Evolutionary conservation across 2,329 filamentous ascomycete species (phyloP).

Genomic region (Xylariales sp.): DNA sequence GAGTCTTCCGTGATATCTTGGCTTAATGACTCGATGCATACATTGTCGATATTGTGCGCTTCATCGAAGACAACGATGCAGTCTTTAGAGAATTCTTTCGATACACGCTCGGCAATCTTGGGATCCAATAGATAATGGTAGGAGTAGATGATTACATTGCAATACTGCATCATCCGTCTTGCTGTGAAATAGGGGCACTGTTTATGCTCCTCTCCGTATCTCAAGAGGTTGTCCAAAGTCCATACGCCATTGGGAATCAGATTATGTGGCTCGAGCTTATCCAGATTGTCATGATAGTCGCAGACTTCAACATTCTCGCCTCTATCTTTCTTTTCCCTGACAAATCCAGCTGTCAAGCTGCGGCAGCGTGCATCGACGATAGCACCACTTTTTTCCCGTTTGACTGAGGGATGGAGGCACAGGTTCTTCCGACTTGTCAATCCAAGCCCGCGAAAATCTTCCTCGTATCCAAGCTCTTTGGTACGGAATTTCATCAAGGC

Average conservation of each 20-base stretch:
- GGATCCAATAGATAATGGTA: slow-evolving; percentile 98
- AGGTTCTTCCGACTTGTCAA: slow-evolving; percentile 96
- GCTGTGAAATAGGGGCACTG: slow-evolving; percentile 98
- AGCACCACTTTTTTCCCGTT: slow-evolving; percentile 89
- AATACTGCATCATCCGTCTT: slow-evolving; percentile 97
- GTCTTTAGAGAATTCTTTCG: slow-evolving; percentile 93
- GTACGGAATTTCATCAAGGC: slow-evolving; percentile 92
- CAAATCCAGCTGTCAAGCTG: slow-evolving; percentile 91
- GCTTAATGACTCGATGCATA: slow-evolving; percentile 95
- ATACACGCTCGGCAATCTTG: slow-evolving; percentile 94
- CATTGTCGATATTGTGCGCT: slow-evolving; percentile 98
- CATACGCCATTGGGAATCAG: slow-evolving; percentile 92
- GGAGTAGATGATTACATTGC: slow-evolving; percentile 99
- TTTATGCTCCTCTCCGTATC: slow-evolving; percentile 91
- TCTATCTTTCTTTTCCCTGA: slow-evolving; percentile 94
- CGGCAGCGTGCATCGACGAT: slow-evolving; percentile 95
- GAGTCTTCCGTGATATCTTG: slow-evolving; percentile 97
- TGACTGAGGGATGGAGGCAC: slow-evolving; percentile 93
- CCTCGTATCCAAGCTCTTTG: slow-evolving; percentile 81
- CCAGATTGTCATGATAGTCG: slow-evolving; percentile 96
- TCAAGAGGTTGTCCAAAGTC: slow-evolving; percentile 84
- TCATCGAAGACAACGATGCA: slow-evolving; percentile 99
- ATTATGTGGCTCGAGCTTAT: slow-evolving; percentile 91
- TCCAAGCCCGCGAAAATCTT: slow-evolving; percentile 90
- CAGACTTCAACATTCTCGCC: slow-evolving; percentile 94